phyloP scores from a whole-genome alignment of 192 early-diverging fungal species.

The Glomus cerebriforme region DNA sequence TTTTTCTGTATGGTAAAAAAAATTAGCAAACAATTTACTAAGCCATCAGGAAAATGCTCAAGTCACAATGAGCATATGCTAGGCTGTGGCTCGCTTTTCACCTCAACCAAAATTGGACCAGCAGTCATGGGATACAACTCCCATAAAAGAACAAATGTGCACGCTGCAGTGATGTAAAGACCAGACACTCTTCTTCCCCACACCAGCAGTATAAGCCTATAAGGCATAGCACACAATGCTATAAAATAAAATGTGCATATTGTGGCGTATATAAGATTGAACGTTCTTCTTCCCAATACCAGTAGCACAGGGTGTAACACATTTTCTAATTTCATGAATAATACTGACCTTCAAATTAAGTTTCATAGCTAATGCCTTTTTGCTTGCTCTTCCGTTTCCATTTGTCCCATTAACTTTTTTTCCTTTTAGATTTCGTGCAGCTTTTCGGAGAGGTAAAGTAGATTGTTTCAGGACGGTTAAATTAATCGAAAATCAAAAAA shows the following conservation, averaged over 20 bases:
- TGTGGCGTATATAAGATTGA: background rate
- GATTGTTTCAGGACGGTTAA: too few species aligned
- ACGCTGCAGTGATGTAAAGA: constrained; percentile 23
- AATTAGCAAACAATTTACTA: constrained; percentile 20
- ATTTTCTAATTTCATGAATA: background rate
- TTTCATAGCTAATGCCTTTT: background rate
- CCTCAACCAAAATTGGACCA: too few species aligned
- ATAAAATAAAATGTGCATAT: background rate
- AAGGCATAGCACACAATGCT: background rate
- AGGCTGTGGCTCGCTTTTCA: constrained; percentile 12
- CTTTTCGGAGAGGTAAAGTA: too few species aligned
- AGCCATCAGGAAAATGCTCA: constrained; percentile 20
- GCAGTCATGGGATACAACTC: too few species aligned
- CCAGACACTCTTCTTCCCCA: constrained; percentile 26
- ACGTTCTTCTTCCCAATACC: constrained; percentile 17
- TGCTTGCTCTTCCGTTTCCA: too few species aligned
- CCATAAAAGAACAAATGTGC: too few species aligned
- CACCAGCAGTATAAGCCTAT: constrained; percentile 4
- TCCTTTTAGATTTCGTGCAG: too few species aligned
- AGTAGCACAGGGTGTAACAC: constrained; percentile 5
- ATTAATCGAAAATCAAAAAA: too few species aligned
- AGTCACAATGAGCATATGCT: constrained; percentile 17
- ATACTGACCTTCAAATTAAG: constrained; percentile 4
- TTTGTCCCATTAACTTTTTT: too few species aligned
- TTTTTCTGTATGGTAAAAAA: constrained; percentile 21